These are phyloP conservation scores for Calonectria pteridis DNA, from an alignment of 2,329 filamentous ascomycete genomes.

Conservation along the genomic window DNA sequence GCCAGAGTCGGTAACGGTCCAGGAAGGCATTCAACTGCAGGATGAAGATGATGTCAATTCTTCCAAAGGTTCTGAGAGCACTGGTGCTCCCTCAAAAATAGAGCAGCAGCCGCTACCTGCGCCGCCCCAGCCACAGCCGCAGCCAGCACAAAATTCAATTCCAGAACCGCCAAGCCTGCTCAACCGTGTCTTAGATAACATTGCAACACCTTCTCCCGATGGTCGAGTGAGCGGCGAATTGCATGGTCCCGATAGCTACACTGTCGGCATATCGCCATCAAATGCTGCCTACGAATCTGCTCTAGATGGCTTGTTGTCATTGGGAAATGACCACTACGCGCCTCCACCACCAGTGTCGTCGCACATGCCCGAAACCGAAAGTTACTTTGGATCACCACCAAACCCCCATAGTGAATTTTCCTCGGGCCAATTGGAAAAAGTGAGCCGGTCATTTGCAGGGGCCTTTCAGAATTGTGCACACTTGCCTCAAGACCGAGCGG, in stretches of 20 bases:
- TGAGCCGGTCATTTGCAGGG: constrained; percentile 18
- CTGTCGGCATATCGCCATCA: constrained; percentile 34
- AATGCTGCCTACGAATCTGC: constrained; percentile 50
- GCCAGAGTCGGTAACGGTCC: constrained; percentile 31
- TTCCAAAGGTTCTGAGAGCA: constrained; percentile 11
- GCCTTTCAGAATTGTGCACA: constrained; percentile 42
- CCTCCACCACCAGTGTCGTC: constrained; percentile 26
- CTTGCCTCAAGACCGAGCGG: constrained; percentile 40
- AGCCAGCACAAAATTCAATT: constrained; percentile 4
- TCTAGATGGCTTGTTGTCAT: constrained; percentile 49
- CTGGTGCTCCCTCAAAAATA: constrained; percentile 6
- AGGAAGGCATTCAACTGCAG: constrained; percentile 24
- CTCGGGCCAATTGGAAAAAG: constrained; percentile 10
- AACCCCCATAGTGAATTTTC: constrained; percentile 22
- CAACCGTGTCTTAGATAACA: constrained; percentile 17
- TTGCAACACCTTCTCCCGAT: constrained; percentile 23
- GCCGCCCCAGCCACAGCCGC: neutral
- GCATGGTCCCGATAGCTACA: constrained; percentile 27
- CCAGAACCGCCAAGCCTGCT: constrained; percentile 17
- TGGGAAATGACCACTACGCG: constrained; percentile 47
- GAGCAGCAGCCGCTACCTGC: constrained; percentile 10
- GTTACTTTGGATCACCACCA: constrained; percentile 25
- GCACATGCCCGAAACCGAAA: constrained; percentile 21
- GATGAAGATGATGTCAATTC: constrained; percentile 12
- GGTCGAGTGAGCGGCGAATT: constrained; percentile 13